Conservation (phyloP, 495 filamentous ascomycete species). For the Letharia lupina region DNA sequence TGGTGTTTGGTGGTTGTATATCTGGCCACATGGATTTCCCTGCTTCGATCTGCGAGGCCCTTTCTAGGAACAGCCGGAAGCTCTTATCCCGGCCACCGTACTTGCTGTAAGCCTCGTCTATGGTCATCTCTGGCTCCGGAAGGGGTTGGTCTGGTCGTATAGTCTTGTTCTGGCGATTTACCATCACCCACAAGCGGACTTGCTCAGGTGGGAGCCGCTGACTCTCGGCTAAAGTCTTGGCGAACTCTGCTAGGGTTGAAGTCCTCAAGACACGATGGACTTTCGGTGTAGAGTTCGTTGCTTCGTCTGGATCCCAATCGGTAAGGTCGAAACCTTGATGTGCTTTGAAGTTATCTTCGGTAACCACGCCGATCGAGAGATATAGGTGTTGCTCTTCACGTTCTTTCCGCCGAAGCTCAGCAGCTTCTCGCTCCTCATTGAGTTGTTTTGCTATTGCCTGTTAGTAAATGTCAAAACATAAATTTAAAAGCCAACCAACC, state of each 20-base stretch:
- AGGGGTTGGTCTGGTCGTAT: constrained; percentile 82
- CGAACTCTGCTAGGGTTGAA: constrained; percentile 66
- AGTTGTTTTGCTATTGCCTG: constrained; percentile 55
- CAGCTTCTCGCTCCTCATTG: constrained; percentile 67
- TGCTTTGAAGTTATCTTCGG: constrained; percentile 65
- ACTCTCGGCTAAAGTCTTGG: constrained; percentile 58
- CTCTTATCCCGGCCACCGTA: constrained; percentile 58
- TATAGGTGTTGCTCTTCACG: constrained; percentile 90
- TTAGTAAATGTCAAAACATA: constrained; percentile 8
- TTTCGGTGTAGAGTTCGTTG: constrained; percentile 36
- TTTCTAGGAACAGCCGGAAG: constrained; percentile 83
- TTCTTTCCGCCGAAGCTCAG: constrained; percentile 71
- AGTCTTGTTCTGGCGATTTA: constrained; percentile 97
- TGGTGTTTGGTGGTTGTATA: constrained; percentile 36
- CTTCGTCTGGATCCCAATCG: constrained; percentile 56
- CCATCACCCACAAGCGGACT: constrained; percentile 90
- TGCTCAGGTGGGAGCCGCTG: constrained; percentile 47
- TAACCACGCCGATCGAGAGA: constrained; percentile 70
- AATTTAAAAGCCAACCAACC: constrained; percentile 38
- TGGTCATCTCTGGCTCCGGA: constrained; percentile 61
- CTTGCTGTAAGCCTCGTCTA: constrained; percentile 70
- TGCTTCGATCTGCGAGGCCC: constrained; percentile 55
- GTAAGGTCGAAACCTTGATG: constrained; percentile 84
- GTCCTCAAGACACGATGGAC: constrained; percentile 61
- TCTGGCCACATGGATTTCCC: constrained; percentile 63